phyloP scores from a whole-genome alignment of 2,329 filamentous ascomycete species.

The Sclerotiophoma versabilis region DNA sequence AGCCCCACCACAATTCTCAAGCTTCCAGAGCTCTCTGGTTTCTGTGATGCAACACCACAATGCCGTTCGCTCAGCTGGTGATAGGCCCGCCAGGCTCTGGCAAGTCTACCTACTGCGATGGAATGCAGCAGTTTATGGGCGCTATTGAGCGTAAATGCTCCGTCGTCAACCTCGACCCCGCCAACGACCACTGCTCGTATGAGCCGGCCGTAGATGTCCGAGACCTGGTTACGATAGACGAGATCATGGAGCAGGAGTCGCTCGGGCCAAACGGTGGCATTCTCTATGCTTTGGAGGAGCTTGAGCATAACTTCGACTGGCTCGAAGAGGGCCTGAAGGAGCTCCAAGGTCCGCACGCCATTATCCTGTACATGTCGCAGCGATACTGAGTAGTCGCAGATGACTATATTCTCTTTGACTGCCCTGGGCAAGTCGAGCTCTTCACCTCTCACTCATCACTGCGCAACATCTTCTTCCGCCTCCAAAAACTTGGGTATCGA shows the following conservation, averaged over 20 bases:
- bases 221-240: slow-evolving; percentile 85
- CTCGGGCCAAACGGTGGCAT: slow-evolving; percentile 93
- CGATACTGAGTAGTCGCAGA: slow-evolving; percentile 56
- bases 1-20: slow-evolving; percentile 8
- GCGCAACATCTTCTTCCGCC: slow-evolving; percentile 86
- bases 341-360: slow-evolving; percentile 62
- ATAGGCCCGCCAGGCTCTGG: slow-evolving; percentile 94
- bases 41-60: slow-evolving; percentile 32
- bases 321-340: slow-evolving; percentile 80
- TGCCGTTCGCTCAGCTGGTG: slow-evolving; percentile 77
- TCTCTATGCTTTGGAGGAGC: slow-evolving; percentile 90
- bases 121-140: slow-evolving; percentile 97
- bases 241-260: slow-evolving; percentile 91
- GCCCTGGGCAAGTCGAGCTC: slow-evolving; percentile 94
- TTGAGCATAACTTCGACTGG: slow-evolving; percentile 95
- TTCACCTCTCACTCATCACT: slow-evolving; percentile 95
- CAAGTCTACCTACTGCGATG: slow-evolving; percentile 98
- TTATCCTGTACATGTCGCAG: slow-evolving; percentile 1
- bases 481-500: slow-evolving; percentile 91
- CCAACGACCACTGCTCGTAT: slow-evolving; percentile 92
- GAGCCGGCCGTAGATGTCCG: slow-evolving; percentile 90
- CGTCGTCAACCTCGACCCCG: slow-evolving; percentile 94
- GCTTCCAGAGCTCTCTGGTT: not conserved
- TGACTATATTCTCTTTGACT: slow-evolving; percentile 95
- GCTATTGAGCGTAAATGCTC: slow-evolving; percentile 95